These are phyloP conservation scores for Hypocrella siamensis DNA, from an alignment of 2,329 filamentous ascomycete genomes.

Conservation along the genomic window DNA sequence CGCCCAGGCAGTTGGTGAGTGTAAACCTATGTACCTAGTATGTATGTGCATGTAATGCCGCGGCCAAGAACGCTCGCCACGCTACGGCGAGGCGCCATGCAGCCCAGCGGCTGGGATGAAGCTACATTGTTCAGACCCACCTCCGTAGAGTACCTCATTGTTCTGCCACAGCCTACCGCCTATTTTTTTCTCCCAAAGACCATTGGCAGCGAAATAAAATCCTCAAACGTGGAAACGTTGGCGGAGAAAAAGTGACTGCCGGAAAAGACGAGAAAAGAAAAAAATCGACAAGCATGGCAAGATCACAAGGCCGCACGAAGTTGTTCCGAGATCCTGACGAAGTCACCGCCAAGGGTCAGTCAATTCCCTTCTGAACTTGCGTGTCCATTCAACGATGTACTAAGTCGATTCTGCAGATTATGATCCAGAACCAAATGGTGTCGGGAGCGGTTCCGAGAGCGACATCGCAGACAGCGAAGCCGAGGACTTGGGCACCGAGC, in stretches of 20 bases:
- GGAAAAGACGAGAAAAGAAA: conserved; percentile 2
- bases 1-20: no score
- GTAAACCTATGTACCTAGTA: no score
- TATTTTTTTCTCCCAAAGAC: no score
- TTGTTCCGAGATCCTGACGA: conserved; percentile 49
- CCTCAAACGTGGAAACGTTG: conserved; percentile 18
- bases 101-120: no score
- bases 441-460: conserved; percentile 38
- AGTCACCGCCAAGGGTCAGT: conserved; percentile 42
- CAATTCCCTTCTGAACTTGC: background rate
- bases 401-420: conserved; percentile 40
- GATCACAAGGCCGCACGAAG: conserved; percentile 36
- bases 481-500: conserved; percentile 56
- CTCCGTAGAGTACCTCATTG: background rate
- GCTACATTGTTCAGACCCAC: conserved; percentile 3
- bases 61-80: no score
- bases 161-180: conserved; percentile 33
- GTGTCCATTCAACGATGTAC: no score
- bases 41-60: no score
- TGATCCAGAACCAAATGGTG: conserved; percentile 58
- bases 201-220: conserved; percentile 11
- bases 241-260: no score
- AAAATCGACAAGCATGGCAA: conserved; percentile 24
- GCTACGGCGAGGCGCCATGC: no score
- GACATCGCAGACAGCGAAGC: conserved; percentile 32